Evolutionary conservation across 192 early-diverging fungal genomes (phyloP), one percentile per base, ranked within the genome.

Genomic region (Nowakowskiella sp.): DNA sequence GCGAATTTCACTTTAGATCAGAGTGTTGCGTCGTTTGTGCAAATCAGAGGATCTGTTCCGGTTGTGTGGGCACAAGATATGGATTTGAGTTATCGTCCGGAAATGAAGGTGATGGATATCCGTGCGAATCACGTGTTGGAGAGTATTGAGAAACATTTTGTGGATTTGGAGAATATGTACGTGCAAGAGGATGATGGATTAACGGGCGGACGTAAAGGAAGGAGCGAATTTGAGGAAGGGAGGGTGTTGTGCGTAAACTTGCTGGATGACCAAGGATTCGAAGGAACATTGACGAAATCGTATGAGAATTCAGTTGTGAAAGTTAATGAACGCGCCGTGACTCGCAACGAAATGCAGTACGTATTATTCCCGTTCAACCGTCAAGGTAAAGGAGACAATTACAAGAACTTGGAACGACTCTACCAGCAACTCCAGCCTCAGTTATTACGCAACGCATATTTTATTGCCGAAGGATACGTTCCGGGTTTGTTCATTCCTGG

Each of bases 351-450:
- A n/a, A n/a, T n/a, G n/a, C 30, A 26, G 2, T 76, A 80, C 55
- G 73, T 76, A 46, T 64, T 52, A 46, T 80, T 80, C 55, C 70
- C 77, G 10, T 46, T 80, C 42, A 72, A 70, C 61, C 73, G 76
- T 51, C 76, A 64, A 62, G 76, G 77, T 60, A 73, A 73, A 49
- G 67, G 68, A 24, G 61, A 67, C 44, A 69, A 80, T 52, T 80
- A 53, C 52, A 39, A 45, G 4, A 76, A 76, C 60, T 74, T 80
- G 70, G 63, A 74, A 7, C 64, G 73, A 31, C 63, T 80, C 22
- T 25, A 71, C 4, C 67, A 73, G 48, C 70, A 72, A 22, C 61
- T 74, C 10, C 65, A 60, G n/a, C 49, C 68, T 44, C 48, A 57
- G 4, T 45, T 80, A 6, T 55, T 72, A 16, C 66, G 69, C 60